These are phyloP conservation scores for Wallacemonas rigidus DNA, from an alignment of 208 protist species.

Conservation along the genomic window DNA sequence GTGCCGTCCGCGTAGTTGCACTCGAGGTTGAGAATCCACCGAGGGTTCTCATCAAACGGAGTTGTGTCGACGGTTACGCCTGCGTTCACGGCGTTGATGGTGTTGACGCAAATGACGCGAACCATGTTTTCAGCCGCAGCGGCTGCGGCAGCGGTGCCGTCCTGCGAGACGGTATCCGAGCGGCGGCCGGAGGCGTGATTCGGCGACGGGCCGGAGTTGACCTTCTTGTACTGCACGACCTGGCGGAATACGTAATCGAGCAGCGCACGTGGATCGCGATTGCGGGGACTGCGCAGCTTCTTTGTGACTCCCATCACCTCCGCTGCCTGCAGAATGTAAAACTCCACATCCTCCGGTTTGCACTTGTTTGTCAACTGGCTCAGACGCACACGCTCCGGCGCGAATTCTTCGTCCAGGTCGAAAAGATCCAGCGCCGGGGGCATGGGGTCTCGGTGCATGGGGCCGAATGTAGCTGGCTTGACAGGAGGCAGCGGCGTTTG, in stretches of 20 bases:
- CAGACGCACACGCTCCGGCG: constrained; percentile 93
- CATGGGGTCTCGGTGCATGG: constrained; percentile 91
- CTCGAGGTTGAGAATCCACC: constrained; percentile 74
- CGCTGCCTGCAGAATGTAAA: constrained; percentile 93
- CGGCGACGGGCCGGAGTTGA: constrained; percentile 35
- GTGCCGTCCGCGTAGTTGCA: constrained; percentile 68
- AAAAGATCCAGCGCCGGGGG: constrained; percentile 95
- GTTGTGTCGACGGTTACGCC: constrained; percentile 52
- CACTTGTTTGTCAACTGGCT: constrained; percentile 97
- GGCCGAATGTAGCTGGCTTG: constrained; percentile 93
- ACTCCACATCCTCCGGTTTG: constrained; percentile 91
- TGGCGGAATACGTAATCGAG: constrained; percentile 94
- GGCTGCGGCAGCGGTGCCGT: constrained; percentile 21
- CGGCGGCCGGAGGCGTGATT: constrained; percentile 20
- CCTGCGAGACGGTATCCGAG: constrained; percentile 13
- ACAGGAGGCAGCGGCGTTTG: constrained; percentile 94
- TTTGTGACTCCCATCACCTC: constrained; percentile 95
- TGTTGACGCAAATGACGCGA: constrained; percentile 79
- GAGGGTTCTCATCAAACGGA: constrained; percentile 83
- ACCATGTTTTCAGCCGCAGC: constrained; percentile 75
- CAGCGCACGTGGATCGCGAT: constrained; percentile 87
- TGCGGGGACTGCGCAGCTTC: constrained; percentile 87
- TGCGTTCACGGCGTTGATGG: constrained; percentile 32
- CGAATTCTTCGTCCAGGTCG: constrained; percentile 97
- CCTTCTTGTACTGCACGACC: constrained; percentile 93